These are phyloP conservation scores for Harringtonia lauricola DNA, from an alignment of 2,329 filamentous ascomycete genomes.

Conservation along the genomic window DNA sequence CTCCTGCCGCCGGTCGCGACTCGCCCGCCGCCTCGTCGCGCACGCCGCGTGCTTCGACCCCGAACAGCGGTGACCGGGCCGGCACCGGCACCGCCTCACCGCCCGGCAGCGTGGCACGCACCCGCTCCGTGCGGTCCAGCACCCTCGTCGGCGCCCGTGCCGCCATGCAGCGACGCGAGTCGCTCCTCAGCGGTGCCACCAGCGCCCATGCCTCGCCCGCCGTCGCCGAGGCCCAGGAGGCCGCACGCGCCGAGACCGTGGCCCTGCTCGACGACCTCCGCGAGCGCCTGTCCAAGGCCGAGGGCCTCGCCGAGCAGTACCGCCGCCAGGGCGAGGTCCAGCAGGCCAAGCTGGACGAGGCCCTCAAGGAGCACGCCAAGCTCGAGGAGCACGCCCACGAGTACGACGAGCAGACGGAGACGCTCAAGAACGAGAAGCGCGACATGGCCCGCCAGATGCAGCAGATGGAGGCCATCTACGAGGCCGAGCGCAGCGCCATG, in stretches of 20 bases:
- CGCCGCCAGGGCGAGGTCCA: slow-evolving; percentile 78
- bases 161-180: slow-evolving; percentile 46
- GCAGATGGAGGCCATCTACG: slow-evolving; percentile 87
- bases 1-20: no score
- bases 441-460: slow-evolving; percentile 74
- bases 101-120: slow-evolving; percentile 35
- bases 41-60: slow-evolving; percentile 32
- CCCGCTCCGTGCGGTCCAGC: slow-evolving; percentile 52
- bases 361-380: slow-evolving; percentile 68
- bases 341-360: slow-evolving; percentile 78
- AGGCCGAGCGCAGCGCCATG: slow-evolving; percentile 77
- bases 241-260: slow-evolving; percentile 68
- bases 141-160: slow-evolving; percentile 63
- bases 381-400: slow-evolving; percentile 84
- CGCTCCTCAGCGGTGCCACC: slow-evolving; percentile 32
- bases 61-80: slow-evolving; percentile 11
- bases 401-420: slow-evolving; percentile 71
- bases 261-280: slow-evolving; percentile 76
- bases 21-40: slow-evolving; percentile 26
- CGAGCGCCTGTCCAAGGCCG: slow-evolving; percentile 70
- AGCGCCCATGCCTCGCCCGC: slow-evolving; percentile 15
- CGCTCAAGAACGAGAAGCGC: slow-evolving; percentile 72
- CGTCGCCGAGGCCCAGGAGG: slow-evolving; percentile 45
- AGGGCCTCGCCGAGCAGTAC: slow-evolving; percentile 65
- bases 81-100: slow-evolving; percentile 25